Evolutionary conservation across 164 flowering plant species (phyloP).

Genomic region (Macadamia integrifolia): DNA sequence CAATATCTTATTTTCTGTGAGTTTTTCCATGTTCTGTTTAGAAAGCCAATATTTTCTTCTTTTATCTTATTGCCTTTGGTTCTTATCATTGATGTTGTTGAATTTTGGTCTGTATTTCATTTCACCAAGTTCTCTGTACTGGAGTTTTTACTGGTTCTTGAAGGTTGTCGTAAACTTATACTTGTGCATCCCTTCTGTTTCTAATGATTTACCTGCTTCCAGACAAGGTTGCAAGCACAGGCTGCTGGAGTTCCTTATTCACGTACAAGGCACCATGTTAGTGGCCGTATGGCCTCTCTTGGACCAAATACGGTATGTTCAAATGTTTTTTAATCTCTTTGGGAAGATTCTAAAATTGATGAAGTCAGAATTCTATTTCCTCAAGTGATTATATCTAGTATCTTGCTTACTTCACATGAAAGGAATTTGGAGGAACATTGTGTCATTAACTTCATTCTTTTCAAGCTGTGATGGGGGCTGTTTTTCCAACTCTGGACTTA

Average conservation of each 20-base stretch:
- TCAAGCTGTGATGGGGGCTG: too few relatives aligned
- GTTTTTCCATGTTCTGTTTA: too few relatives aligned
- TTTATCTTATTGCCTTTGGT: background rate
- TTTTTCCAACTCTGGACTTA: too few relatives aligned
- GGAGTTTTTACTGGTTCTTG: background rate
- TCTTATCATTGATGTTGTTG: background rate
- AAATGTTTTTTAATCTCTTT: background rate
- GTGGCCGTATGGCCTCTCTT: conserved; percentile 22
- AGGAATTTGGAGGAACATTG: too few relatives aligned
- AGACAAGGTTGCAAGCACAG: conserved; percentile 89
- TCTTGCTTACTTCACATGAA: too few relatives aligned
- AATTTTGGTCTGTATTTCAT: background rate
- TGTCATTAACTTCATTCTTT: too few relatives aligned
- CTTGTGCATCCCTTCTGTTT: background rate
- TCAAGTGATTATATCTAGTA: too few relatives aligned
- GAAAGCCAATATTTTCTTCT: background rate
- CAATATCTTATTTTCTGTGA: background rate
- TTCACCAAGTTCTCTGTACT: background rate
- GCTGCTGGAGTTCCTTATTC: conserved; percentile 64
- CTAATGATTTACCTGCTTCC: background rate
- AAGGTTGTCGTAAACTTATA: background rate
- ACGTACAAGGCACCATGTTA: conserved; percentile 16
- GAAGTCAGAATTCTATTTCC: too few relatives aligned
- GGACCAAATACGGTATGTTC: conserved; percentile 33
- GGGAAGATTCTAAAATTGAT: too few relatives aligned